Conservation (phyloP, 1,284 basidiomycete genomes). For the Tylopilus sp. region DNA sequence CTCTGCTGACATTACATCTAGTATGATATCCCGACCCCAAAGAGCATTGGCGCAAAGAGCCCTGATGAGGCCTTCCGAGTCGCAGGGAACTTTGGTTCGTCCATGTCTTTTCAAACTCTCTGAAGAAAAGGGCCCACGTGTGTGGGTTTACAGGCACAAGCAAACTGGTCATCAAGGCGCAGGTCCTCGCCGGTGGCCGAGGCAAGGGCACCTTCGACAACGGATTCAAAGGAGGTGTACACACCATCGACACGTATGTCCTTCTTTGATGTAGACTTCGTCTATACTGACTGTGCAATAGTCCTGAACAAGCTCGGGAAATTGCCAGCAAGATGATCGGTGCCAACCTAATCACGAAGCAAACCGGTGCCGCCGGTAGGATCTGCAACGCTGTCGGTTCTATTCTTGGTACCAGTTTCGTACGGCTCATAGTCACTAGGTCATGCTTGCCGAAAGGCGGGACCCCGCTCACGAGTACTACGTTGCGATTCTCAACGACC, state of each 20-base stretch:
- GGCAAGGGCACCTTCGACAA: conserved; percentile 98
- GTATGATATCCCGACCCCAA: conserved; percentile 98
- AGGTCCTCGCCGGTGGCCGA: conserved; percentile 97
- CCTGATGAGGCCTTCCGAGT: conserved; percentile 89
- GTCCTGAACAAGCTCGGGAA: conserved; percentile 86
- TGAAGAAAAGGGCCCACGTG: background rate
- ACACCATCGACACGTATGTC: conserved; percentile 84
- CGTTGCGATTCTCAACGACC: conserved; percentile 96
- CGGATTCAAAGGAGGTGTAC: conserved; percentile 97
- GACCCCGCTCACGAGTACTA: conserved; percentile 98
- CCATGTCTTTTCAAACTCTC: background rate
- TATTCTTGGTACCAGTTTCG: conserved; percentile 11
- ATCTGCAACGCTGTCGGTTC: conserved; percentile 86
- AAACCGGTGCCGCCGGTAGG: conserved; percentile 91
- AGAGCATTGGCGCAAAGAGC: conserved; percentile 83
- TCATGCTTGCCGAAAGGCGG: conserved; percentile 97
- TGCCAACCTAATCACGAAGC: conserved; percentile 96
- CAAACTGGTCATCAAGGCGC: conserved; percentile 93
- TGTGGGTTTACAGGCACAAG: conserved; percentile 47
- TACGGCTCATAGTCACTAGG: conserved; percentile 42
- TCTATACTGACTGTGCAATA: conserved; percentile 33
- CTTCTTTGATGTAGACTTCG: background rate
- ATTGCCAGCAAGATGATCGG: conserved; percentile 94
- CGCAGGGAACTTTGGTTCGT: conserved; percentile 81
- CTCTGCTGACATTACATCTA: conserved; percentile 33